Conservation (phyloP, 1,139 yeast genomes). For the Williopsis jadinii region DNA sequence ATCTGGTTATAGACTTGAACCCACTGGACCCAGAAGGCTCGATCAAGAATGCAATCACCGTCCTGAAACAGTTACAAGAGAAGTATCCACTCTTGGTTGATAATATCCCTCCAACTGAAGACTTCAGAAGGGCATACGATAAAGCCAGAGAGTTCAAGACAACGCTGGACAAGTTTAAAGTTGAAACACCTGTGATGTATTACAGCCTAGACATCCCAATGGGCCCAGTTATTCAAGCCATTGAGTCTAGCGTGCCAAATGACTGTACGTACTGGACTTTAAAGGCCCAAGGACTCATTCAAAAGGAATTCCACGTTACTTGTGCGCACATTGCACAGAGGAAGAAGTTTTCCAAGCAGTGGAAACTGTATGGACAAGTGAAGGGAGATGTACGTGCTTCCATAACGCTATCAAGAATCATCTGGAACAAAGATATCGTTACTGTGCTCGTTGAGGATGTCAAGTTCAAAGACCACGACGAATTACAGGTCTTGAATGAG, state of each 20-base stretch:
- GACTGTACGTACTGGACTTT: slow-evolving; percentile 19
- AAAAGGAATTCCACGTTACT: slow-evolving; percentile 69
- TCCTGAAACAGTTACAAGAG: slow-evolving; percentile 29
- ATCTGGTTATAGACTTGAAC: slow-evolving; percentile 50
- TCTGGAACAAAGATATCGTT: slow-evolving; percentile 47
- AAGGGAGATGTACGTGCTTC: too few species aligned
- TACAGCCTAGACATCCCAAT: slow-evolving; percentile 29
- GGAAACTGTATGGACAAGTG: too few species aligned
- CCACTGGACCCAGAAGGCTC: slow-evolving; percentile 19
- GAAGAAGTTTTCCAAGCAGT: slow-evolving; percentile 11
- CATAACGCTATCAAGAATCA: slow-evolving; percentile 25
- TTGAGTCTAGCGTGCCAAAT: too few species aligned
- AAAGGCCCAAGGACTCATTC: slow-evolving; percentile 35
- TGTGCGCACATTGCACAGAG: slow-evolving; percentile 46
- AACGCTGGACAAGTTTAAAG: slow-evolving; percentile 33
- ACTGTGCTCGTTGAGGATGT: slow-evolving; percentile 45
- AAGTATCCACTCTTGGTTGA: slow-evolving; percentile 43
- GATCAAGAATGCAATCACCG: too few species aligned
- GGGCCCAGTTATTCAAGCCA: too few species aligned
- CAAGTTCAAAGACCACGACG: slow-evolving; percentile 15
- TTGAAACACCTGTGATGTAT: slow-evolving; percentile 19
- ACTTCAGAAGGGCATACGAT: slow-evolving; percentile 36
- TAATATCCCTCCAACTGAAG: slow-evolving; percentile 34
- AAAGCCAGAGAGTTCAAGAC: slow-evolving; percentile 50
- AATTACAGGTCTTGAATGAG: slow-evolving; percentile 34